Base-by-base conservation (phyloP, 2,329 filamentous ascomycete species). In the Zarea fungicola region DNA sequence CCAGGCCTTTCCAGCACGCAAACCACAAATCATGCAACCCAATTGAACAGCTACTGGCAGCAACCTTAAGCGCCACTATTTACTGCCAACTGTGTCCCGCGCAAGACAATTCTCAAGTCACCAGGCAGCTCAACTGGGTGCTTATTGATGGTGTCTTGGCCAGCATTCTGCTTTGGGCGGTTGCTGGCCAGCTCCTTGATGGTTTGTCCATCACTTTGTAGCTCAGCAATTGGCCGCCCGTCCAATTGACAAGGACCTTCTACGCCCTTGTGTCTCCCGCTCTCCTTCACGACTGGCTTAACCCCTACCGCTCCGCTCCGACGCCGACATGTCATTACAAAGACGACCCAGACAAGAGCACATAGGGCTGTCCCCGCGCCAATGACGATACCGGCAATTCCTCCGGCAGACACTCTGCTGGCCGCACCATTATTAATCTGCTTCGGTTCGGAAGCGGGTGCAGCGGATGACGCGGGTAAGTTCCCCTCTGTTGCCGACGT, bases 81-180 rank as follows among this genome's bases (percentile, higher is more conserved):
- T n/a, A n/a, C n/a, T n/a, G n/a, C n/a, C n/a, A n/a, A n/a, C n/a
- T n/a, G n/a, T n/a, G n/a, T n/a, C n/a, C n/a, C n/a, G n/a, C n/a
- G 22, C 31, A 16, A 14, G 9, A 14, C 4, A 31, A 14, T 9
- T 14, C 5, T 36, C 28, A 23, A 22, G 8, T 43, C 36, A 32
- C 26, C 49, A 10, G 49, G 37, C 36, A 51, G 13, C 21, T 51
- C 49, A 6, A 39, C 37, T 6, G 49, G 49, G 16, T 40, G 29
- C 14, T 16, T 37, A 16, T 42, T 51, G 18, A 51, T 23, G 7
- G 49, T 26, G n/a, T 18, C 25, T 7, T 43, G 25, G 16, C 32
- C 44, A 5, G 16, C 26, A 16, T 40, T 23, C 25, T 23, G 25
- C 44, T 40, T 39, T 19, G 44, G 44, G 14, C 44, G 34, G 35